Evolutionary conservation across 139 green algal genomes (phyloP), one percentile per base, ranked within the genome.

Genomic region (Closterium sp.): DNA sequence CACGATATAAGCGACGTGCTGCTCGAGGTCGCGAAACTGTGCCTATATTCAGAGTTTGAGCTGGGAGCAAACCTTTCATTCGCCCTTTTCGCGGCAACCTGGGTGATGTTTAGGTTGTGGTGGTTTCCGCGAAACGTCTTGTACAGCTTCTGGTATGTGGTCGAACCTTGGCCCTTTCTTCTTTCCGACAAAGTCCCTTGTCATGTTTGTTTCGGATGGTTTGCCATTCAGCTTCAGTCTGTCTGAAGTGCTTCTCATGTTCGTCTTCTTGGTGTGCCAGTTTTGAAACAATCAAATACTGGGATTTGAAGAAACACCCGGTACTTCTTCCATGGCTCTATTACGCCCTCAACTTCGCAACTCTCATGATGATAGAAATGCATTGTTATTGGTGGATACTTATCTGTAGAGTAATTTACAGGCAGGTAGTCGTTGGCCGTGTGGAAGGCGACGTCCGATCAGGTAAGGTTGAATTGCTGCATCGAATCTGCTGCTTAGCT

Each of bases 331-430:
- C 29, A 89, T 27, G 42, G 91, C 31, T 93, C 9, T 94, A 94
- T n/a, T 94, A 94, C 38, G 29, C 28, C 31, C 93, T 94, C 88
- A 94, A 94, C 91, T 93, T 90, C 7, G 30, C 93, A 24, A 70
- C 93, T 30, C 70, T 94, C 17, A 93, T 92, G 88, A 70, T 94
- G 29, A 31, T 93, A 29, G 89, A 88, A 29, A 29, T 94, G 42
- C 96, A 98, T 89, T 86, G 96, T 2, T 98, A 98, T 92, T 98
- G 97, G 97, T 97, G 97, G 50, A 92, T 88, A 1, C 95, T 98
- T 19, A 98, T 98, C 50, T 28, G 28, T 79, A 79, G 62, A 79
- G 30, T 88, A 32, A n/a, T 32, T 11, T 38, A 88, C 30, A 38
- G 30, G 85, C 85, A 88, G 85, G 2, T 32, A 88, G 30, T 88